A percentile compares a stretch with the other conserved stretches of the same genome.
phyloP scores from a whole-genome alignment of 371 early-diverging fungal genomes.

The Fennellomyces sp. region DNA sequence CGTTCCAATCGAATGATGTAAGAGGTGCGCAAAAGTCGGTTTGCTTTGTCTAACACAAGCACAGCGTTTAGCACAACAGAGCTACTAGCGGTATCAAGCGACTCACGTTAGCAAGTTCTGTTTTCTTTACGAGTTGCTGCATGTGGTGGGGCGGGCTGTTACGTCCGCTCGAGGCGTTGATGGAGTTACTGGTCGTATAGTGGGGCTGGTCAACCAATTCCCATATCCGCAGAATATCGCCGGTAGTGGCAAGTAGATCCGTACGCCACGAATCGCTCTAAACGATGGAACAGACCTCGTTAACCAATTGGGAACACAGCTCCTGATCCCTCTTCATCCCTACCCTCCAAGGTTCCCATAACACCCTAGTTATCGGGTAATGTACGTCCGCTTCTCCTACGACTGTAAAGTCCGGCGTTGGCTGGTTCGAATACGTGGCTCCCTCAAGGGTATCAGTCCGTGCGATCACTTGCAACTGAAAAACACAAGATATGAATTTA shows the following conservation, averaged over 20 bases:
- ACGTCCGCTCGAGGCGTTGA: constrained; percentile 37
- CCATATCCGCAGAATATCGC: constrained; percentile 85
- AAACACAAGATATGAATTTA: too few relatives aligned
- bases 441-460: constrained; percentile 41
- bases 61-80: not conserved
- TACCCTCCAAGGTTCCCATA: constrained; percentile 81
- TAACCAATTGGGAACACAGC: too few relatives aligned
- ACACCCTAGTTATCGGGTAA: constrained; percentile 84
- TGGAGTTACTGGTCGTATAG: constrained; percentile 36
- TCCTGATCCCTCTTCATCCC: not conserved
- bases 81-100: too few relatives aligned
- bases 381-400: constrained; percentile 73
- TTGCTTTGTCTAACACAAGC: constrained; percentile 36
- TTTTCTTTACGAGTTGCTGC: constrained; percentile 45
- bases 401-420: constrained; percentile 60
- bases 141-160: constrained; percentile 27
- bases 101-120: constrained; percentile 54
- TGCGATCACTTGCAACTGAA: constrained; percentile 36
- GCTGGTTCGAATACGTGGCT: constrained; percentile 12
- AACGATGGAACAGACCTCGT: too few relatives aligned
- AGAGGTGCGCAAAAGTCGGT: constrained; percentile 77
- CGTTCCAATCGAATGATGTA: constrained; percentile 95
- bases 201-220: constrained; percentile 64
- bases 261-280: constrained; percentile 29
- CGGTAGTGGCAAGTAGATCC: constrained; percentile 82